Conservation (phyloP, 2,329 filamentous ascomycete species). For the Fusarium phyllophilum region DNA sequence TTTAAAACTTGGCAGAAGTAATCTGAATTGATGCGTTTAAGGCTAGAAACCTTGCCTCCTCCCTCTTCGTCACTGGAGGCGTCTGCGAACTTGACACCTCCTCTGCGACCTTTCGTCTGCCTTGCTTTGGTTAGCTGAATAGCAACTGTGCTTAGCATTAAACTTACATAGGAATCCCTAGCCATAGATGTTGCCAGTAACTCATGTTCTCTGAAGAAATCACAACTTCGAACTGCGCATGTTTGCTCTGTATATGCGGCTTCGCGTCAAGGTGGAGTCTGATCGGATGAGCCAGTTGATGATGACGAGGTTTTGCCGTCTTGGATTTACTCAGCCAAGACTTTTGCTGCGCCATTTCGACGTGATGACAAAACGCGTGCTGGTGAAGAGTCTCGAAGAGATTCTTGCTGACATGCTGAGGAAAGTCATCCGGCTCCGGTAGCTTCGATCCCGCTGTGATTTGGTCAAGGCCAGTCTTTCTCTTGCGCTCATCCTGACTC, state of each 20-base stretch:
- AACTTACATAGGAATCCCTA: not conserved
- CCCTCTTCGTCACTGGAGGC: not conserved
- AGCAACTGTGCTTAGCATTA: too few species aligned
- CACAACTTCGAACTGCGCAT: not conserved
- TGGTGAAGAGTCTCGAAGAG: not conserved
- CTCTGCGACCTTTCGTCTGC: not conserved
- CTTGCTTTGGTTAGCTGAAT: not conserved
- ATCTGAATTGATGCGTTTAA: not conserved
- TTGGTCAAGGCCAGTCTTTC: not conserved
- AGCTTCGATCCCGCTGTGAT: accelerated
- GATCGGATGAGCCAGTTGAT: not conserved
- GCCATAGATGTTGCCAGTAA: not conserved
- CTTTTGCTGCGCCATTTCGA: accelerated
- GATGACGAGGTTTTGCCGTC: not conserved
- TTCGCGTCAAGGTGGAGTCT: not conserved
- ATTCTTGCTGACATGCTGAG: not conserved
- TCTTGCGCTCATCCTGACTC: not conserved
- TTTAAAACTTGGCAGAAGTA: not conserved
- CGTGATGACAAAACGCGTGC: accelerated
- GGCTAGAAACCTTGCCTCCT: accelerated
- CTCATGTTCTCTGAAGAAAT: accelerated
- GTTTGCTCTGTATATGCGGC: not conserved
- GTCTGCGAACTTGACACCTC: not conserved
- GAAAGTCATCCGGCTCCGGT: not conserved
- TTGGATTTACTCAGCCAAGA: not conserved